Evolutionary conservation across 768 basidiomycete genomes (phyloP), one percentile per base, ranked within the genome.

Genomic region (Termitomyces sp.): DNA sequence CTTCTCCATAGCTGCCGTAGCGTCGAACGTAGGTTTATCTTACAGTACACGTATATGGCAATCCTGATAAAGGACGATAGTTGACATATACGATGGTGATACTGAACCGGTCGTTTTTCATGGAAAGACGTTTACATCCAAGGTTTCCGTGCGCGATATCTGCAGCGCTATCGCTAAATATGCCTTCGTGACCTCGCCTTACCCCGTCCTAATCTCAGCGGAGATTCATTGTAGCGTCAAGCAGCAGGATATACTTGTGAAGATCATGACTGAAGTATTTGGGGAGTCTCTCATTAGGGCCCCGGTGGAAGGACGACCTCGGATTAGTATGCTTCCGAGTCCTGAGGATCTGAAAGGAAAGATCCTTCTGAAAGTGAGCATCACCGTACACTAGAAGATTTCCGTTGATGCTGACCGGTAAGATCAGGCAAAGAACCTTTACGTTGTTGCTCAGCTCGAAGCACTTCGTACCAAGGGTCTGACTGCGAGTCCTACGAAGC

Each of bases 11-110:
- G 92, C 40, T 96, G 95, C 71, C 84, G 96, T n/a, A 94, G 91
- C 59, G 96, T 98, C 34, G 96, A 98, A 73, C 73, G 96, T 95
- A 67, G 65, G 90, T 82, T 45, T 53, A 36, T 49, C 17, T 49
- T 37, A 31, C 7, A 40, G 11, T 9, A 34, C 40, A 54, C 49
- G 17, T n/a, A 25, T 43, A 2, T 34, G 25, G 40, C 51, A 8
- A 49, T 50, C 38, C 56, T 34, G 49, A 60, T 57, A 45, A 62
- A 62, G 14, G 12, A 31, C 15, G 58, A 40, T 43, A 98, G 95
- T 98, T 68, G 96, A 98, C 67, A 86, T 96, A 47, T 97, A 88
- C 70, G 93, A 97, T 63, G 95, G 96, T 11, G 91, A 94, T 37
- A 72, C 67, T 3, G 94, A 90, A 63, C 96, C 96, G 0, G 77